Conservation (phyloP, 1,284 basidiomycete genomes). For the Malassezia japonica region DNA sequence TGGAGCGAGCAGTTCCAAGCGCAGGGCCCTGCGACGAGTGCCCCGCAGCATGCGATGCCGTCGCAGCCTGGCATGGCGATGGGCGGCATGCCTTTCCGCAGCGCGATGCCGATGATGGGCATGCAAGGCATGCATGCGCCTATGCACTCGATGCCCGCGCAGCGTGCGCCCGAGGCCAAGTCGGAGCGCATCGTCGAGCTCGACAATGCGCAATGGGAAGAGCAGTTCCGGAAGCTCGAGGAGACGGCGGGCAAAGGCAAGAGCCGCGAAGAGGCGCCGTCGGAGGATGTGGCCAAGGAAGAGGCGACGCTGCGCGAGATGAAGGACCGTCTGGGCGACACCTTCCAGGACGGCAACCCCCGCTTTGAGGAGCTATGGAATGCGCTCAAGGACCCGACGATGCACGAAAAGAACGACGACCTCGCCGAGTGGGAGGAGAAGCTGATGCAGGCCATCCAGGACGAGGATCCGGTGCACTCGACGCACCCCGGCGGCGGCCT, state of each 20-base stretch:
- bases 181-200: slow-evolving; percentile 23
- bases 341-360: slow-evolving; percentile 26
- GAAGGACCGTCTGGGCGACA: slow-evolving; percentile 30
- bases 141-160: slow-evolving; percentile 10
- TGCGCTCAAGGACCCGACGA: slow-evolving; percentile 31
- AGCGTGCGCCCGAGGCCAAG: slow-evolving; percentile 16
- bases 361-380: slow-evolving; percentile 47
- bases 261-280: slow-evolving; percentile 26
- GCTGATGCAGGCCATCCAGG: slow-evolving; percentile 50
- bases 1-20: slow-evolving; percentile 14
- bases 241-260: slow-evolving; percentile 30
- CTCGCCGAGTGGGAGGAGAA: slow-evolving; percentile 64
- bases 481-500: slow-evolving; percentile 42
- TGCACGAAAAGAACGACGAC: slow-evolving; percentile 28
- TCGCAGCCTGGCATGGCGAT: not conserved
- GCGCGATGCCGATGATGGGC: slow-evolving; percentile 14
- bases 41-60: not conserved
- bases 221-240: slow-evolving; percentile 41
- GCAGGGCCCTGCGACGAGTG: not conserved
- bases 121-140: slow-evolving; percentile 26
- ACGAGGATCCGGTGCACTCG: slow-evolving; percentile 56
- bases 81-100: not conserved
- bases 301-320: slow-evolving; percentile 27
- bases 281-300: slow-evolving; percentile 29
- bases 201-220: slow-evolving; percentile 41